Evolutionary conservation across 768 basidiomycete species (phyloP).

Genomic region (Boletus rubropictus): DNA sequence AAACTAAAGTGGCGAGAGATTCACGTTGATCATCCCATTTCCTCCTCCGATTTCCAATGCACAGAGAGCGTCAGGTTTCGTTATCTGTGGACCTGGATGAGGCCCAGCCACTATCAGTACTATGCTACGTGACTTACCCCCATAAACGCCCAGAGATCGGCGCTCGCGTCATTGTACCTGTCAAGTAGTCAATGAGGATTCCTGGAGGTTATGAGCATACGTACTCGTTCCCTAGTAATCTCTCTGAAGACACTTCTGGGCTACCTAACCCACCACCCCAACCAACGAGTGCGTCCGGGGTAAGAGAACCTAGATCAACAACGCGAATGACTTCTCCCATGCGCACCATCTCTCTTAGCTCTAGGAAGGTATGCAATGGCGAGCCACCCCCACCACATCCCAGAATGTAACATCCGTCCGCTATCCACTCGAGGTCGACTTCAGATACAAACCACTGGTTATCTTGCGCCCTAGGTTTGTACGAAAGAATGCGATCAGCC

Average conservation of each 20-base stretch:
- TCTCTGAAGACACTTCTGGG: conserved; percentile 35
- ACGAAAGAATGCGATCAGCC: conserved; percentile 29
- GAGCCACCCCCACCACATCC: conserved; percentile 62
- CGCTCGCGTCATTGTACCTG: conserved; percentile 33
- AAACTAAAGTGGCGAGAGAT: conserved; percentile 7
- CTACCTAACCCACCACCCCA: conserved; percentile 42
- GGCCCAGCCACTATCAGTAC: neutral
- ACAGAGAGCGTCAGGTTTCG: conserved; percentile 33
- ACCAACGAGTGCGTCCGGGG: conserved; percentile 37
- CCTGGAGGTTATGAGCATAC: neutral
- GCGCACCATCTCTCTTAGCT: conserved; percentile 47
- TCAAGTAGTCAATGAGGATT: neutral
- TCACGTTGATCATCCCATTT: conserved; percentile 41
- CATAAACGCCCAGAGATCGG: conserved; percentile 25
- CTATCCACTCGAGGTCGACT: conserved; percentile 51
- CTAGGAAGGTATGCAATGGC: conserved; percentile 47
- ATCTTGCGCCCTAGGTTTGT: conserved; percentile 35
- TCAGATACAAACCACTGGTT: conserved; percentile 43
- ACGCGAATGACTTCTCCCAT: conserved; percentile 43
- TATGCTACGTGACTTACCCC: conserved; percentile 14
- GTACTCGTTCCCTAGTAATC: conserved; percentile 35
- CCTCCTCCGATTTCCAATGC: conserved; percentile 39
- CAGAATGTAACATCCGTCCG: conserved; percentile 57
- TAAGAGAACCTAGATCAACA: conserved; percentile 39
- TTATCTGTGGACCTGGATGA: conserved; percentile 19